Evolutionary conservation across 1,284 basidiomycete species (phyloP), one percentile per base, ranked within the genome.

Genomic region (Cystobasidiaceae sp.): DNA sequence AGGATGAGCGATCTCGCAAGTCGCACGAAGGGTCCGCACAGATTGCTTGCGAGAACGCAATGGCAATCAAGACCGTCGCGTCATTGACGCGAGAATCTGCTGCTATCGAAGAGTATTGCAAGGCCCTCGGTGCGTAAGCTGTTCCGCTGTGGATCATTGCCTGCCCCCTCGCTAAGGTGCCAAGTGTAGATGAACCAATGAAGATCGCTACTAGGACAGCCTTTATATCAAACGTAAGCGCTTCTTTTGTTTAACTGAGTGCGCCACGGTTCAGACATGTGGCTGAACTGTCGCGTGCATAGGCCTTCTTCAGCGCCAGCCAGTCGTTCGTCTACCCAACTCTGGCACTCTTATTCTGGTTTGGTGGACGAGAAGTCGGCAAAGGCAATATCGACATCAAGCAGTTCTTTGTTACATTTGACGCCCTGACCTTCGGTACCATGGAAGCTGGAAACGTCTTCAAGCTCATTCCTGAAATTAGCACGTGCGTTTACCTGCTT

Each of bases 51-150:
- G 94, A 97, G 78, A 92, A 92, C 27, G 91, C 92, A 17, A 87
- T 84, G 5, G 82, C 93, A 2, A 96, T 97, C 74, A 85, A 91
- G n/a, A 97, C 94, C 4, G 93, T 98, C 32, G 92, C 93, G 0
- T 84, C 88, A 9, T 39, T 65, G 6, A 65, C 62, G n/a, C n/a
- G 62, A 4, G 62, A 65, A 27, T 39, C 45, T 15, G 44, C 34
- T 21, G 30, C 30, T 13, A 19, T 44, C 13, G n/a, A 37, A 9
- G 25, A 13, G 3, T 65, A 65, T 45, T 49, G 27, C 3, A 30
- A 58, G 13, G 25, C 57, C 21, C 62, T 65, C 13, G 32, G n/a
- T n/a, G n/a, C n/a, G 30, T 28, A 21, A 19, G 23, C 5, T 8
- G 8, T n/a, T 9, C 11, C n/a, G n/a, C n/a, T n/a, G n/a, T n/a